A percentile compares a stretch with the other conserved stretches of the same genome.
These are phyloP conservation scores for Sutorius australiensis DNA, from an alignment of 768 basidiomycete species.

Conservation along the genomic window DNA sequence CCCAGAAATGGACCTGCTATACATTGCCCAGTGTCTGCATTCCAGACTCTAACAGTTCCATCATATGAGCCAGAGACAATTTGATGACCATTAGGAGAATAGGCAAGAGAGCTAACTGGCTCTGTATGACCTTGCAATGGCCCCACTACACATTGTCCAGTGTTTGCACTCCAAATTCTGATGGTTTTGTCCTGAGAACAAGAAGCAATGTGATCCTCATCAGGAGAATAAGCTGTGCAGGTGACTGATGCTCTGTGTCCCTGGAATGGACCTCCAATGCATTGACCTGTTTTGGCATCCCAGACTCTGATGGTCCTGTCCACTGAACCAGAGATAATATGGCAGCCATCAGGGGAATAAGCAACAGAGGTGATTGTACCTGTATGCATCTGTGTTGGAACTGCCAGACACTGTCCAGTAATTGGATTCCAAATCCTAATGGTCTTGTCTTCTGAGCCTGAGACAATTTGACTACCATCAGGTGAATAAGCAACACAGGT, in stretches of 20 bases:
- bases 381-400: constrained; percentile 3
- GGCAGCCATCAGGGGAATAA: constrained; percentile 15
- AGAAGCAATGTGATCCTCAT: constrained; percentile 19
- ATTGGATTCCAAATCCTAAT: constrained; percentile 18
- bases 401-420: neutral
- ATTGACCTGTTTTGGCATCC: constrained; percentile 9
- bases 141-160: neutral
- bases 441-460: constrained; percentile 15
- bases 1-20: neutral
- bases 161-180: constrained; percentile 7
- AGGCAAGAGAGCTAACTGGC: neutral
- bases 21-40: constrained; percentile 11
- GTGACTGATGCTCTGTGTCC: neutral
- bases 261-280: neutral
- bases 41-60: constrained; percentile 4
- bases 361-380: constrained; percentile 1
- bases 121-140: constrained; percentile 5
- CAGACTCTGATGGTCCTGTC: constrained; percentile 8
- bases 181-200: constrained; percentile 5
- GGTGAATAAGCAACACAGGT: constrained; percentile 22
- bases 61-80: constrained; percentile 10
- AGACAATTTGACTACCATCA: constrained; percentile 14
- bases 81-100: constrained; percentile 15
- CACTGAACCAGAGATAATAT: constrained; percentile 10
- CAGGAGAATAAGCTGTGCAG: constrained; percentile 16